phyloP scores from a whole-genome alignment of 1,284 basidiomycete genomes.

The Filobasidium uniguttulatum region DNA sequence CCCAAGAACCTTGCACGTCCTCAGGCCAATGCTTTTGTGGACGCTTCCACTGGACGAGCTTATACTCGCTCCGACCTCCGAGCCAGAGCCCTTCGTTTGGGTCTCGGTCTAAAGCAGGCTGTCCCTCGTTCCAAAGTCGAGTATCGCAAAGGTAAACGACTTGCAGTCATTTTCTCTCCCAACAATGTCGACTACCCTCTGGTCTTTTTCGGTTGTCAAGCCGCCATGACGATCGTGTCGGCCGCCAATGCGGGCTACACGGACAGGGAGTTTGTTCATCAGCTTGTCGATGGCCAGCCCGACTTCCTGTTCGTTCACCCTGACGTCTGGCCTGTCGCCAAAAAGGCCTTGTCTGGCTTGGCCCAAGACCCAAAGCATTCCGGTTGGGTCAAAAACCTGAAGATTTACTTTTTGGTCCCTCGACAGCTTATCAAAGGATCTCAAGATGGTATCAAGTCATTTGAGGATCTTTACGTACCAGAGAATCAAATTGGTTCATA shows the following conservation, averaged over 20 bases:
- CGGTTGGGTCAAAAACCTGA: neutral
- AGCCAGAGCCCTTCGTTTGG: constrained; percentile 9
- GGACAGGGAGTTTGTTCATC: constrained; percentile 32
- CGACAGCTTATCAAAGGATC: no score
- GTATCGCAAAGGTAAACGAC: constrained; percentile 3
- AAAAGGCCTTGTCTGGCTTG: neutral
- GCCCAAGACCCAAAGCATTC: neutral
- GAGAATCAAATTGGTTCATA: neutral
- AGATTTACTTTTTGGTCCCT: constrained; percentile 7
- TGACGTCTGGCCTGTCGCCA: neutral
- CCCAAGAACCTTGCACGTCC: neutral
- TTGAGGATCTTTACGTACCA: constrained; percentile 1
- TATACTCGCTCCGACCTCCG: constrained; percentile 7
- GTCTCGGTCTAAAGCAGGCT: constrained; percentile 2
- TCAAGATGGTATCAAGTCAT: constrained; percentile 3
- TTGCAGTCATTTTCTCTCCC: constrained; percentile 23
- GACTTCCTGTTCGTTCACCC: constrained; percentile 46
- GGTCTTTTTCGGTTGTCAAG: constrained; percentile 45
- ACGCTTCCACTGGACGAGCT: constrained; percentile 5
- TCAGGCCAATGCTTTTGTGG: constrained; percentile 10
- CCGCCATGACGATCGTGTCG: constrained; percentile 23
- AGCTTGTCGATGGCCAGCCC: constrained; percentile 44
- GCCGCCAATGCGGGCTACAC: constrained; percentile 32
- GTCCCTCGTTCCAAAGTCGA: neutral
- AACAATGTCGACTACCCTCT: constrained; percentile 54